These are phyloP conservation scores for Tieghemiomyces parasiticus DNA, from an alignment of 192 early-diverging fungal genomes.

Conservation along the genomic window DNA sequence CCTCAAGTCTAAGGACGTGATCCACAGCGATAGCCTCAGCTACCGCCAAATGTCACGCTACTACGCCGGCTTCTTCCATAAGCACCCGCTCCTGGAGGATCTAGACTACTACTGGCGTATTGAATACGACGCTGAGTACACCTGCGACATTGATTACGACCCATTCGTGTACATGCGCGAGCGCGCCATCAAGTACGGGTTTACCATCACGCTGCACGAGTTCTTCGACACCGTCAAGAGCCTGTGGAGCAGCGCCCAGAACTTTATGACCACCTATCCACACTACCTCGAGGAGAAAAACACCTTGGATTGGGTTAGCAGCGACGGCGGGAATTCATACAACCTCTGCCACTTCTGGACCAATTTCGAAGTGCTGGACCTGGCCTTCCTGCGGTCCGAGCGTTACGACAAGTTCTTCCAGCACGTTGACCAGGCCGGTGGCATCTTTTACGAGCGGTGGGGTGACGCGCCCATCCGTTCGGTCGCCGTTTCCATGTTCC, in stretches of 20 bases:
- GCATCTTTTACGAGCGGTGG: slow-evolving; percentile 75
- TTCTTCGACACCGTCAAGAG: slow-evolving; percentile 31
- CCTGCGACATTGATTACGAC: slow-evolving; percentile 33
- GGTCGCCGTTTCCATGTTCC: slow-evolving; percentile 38
- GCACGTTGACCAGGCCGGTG: slow-evolving; percentile 54
- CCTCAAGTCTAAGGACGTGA: slow-evolving; percentile 28
- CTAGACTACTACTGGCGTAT: slow-evolving; percentile 43
- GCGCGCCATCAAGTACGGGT: slow-evolving; percentile 30
- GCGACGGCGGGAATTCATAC: slow-evolving; percentile 25
- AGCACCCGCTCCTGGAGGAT: slow-evolving; percentile 33
- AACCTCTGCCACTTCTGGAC: slow-evolving; percentile 60
- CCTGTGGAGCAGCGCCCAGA: slow-evolving; percentile 26
- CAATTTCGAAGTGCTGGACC: slow-evolving; percentile 69
- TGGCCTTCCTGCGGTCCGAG: slow-evolving; percentile 51
- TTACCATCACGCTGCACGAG: slow-evolving; percentile 33
- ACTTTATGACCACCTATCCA: slow-evolving; percentile 34
- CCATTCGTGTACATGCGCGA: slow-evolving; percentile 39
- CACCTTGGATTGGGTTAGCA: slow-evolving; percentile 29
- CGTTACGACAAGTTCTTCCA: slow-evolving; percentile 50
- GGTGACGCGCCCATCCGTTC: slow-evolving; percentile 50
- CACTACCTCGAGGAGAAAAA: slow-evolving; percentile 32
- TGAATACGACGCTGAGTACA: slow-evolving; percentile 32
- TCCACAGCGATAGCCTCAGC: slow-evolving; percentile 49
- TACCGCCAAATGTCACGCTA: slow-evolving; percentile 35
- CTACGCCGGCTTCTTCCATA: slow-evolving; percentile 31